Base-by-base conservation (phyloP, 1,139 yeast species). In the Saccharomyces hybrid region DNA sequence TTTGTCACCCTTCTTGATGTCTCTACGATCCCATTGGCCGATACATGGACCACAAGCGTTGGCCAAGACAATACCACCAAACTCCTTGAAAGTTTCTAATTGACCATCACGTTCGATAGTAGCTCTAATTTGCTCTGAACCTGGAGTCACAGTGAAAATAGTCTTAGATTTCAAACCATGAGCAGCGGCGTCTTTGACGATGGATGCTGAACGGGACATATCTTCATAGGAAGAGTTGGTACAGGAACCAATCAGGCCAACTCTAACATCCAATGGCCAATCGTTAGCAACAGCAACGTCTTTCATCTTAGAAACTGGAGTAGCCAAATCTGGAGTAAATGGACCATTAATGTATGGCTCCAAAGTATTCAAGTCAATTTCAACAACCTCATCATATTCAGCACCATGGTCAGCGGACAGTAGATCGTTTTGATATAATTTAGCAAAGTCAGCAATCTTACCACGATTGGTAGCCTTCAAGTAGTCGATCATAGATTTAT, bases 31-130 rank as follows among this genome's bases (percentile, higher is more conserved):
- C 99, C 99, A 93, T 82, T 93, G 99, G 75, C 99, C 99, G 72
- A 93, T 93, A 83, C 99, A 91, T 75, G 99, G 99, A 75, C 99
- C 99, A 82, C 99, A 91, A 62, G 99, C 99, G 74, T 93, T 93
- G 64, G 99, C 98, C 75, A 93, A 81, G 60, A 93, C 96, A 61
- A 86, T 80, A 78, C 96, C 98, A 70, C 98, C 98, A 66, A 86
- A 87, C 71, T 88, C 95, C 74, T 85, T 83, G 77, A 93, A 90
- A 67, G 91, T 86, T 71, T 86, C 78, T 69, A 91, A 81, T 78
- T 86, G 91, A 70, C 98, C 98, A 74, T 93, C 99, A 78, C 98
- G 87, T 71, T 86, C 96, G 73, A 93, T 90, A 66, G 98, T 93
- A 64, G 98, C 98, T 80, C 99, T 87, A 66, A 93, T 89, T 81